These are phyloP conservation scores for Spathaspora passalidarum DNA, from an alignment of 805 yeast species.

Conservation along the genomic window DNA sequence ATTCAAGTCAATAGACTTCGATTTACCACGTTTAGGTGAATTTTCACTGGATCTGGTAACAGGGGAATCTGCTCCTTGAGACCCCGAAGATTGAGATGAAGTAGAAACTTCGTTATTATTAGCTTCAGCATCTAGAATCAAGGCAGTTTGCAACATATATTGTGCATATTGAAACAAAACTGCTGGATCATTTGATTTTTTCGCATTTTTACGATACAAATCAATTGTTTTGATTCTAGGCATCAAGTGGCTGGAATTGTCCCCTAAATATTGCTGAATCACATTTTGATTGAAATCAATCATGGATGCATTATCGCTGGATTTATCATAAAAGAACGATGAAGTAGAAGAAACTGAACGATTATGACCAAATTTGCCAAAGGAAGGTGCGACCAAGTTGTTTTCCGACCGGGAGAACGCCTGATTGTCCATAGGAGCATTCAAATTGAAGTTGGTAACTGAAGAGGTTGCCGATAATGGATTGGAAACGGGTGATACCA, in stretches of 20 bases:
- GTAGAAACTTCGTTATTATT: constrained; percentile 4
- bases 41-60: constrained; percentile 11
- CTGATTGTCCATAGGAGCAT: neutral
- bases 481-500: constrained; percentile 22
- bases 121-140: constrained; percentile 46
- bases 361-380: constrained; percentile 21
- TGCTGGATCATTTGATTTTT: constrained; percentile 78
- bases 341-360: constrained; percentile 38
- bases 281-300: constrained; percentile 53
- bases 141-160: constrained; percentile 81
- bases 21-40: constrained; percentile 9
- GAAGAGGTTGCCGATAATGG: constrained; percentile 33
- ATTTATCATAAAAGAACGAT: constrained; percentile 31
- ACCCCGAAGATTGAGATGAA: constrained; percentile 10
- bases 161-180: constrained; percentile 91
- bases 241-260: constrained; percentile 47
- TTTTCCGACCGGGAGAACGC: constrained; percentile 25
- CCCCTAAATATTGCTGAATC: constrained; percentile 54
- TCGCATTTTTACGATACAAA: constrained; percentile 81
- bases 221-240: constrained; percentile 84
- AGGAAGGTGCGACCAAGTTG: constrained; percentile 18
- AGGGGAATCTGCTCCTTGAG: constrained; percentile 5
- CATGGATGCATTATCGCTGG: constrained; percentile 29
- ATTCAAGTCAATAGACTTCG: constrained; percentile 19
- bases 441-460: constrained; percentile 31